Evolutionary conservation across 1,139 yeast genomes (phyloP).

Genomic region (Wickerhamomyces sp.): DNA sequence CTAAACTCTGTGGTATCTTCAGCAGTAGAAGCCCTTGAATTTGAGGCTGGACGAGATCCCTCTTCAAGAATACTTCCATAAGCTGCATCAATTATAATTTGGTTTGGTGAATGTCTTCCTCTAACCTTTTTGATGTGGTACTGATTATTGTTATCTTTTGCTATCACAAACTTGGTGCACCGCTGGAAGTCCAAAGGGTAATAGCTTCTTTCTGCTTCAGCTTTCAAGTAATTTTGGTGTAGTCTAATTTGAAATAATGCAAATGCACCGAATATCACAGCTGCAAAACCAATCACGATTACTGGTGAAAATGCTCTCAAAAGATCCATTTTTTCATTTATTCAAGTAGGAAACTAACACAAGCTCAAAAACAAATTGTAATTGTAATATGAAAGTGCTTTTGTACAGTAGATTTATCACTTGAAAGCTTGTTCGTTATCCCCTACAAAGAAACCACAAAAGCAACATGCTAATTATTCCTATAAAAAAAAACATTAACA

Average conservation of each 20-base stretch:
- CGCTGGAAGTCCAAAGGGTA: conserved; percentile 9
- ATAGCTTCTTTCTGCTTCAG: conserved; percentile 6
- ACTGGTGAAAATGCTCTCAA: background rate
- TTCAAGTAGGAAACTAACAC: background rate
- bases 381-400: no score
- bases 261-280: background rate
- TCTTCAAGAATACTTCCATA: background rate
- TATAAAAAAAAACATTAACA: background rate
- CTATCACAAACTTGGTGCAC: background rate
- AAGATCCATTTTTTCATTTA: background rate
- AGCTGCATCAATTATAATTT: background rate
- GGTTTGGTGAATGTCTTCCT: background rate
- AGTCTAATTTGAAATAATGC: conserved; percentile 1
- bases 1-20: background rate
- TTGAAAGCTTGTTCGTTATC: no score
- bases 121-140: background rate
- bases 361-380: no score
- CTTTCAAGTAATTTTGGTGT: conserved; percentile 1
- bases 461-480: no score
- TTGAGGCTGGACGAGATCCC: background rate
- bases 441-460: no score
- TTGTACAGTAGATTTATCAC: no score
- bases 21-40: background rate
- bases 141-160: background rate
- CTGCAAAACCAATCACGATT: background rate